These are phyloP conservation scores for Pterocarpus macrocarpus DNA, from an alignment of 306 rosid species.

Conservation along the genomic window DNA sequence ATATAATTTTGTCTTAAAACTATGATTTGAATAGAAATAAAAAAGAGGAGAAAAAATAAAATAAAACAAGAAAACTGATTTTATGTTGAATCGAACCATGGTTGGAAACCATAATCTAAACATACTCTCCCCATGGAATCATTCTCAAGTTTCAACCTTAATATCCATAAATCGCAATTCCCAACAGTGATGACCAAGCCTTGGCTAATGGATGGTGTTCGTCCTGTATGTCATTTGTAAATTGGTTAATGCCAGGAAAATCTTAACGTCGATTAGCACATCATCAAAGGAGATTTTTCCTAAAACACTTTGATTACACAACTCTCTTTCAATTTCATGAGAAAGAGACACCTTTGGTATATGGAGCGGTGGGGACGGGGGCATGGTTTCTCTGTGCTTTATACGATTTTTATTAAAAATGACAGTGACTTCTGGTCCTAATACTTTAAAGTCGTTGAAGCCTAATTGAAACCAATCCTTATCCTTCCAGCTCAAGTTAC, in stretches of 20 bases:
- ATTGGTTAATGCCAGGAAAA: neutral
- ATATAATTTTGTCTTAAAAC: no score
- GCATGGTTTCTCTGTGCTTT: neutral
- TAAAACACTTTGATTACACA: neutral
- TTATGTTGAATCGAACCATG: no score
- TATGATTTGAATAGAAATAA: no score
- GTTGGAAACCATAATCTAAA: no score
- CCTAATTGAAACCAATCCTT: neutral
- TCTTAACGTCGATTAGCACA: neutral
- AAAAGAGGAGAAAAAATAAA: no score
- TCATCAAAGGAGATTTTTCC: no score
- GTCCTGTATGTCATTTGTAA: neutral
- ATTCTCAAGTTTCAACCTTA: no score
- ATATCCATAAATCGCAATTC: no score
- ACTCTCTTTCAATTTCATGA: neutral
- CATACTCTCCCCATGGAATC: no score
- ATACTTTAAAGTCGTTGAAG: neutral
- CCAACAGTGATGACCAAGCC: neutral
- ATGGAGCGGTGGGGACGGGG: neutral
- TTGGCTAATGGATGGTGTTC: neutral
- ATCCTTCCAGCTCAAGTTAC: conserved; percentile 8
- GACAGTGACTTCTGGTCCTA: conserved; percentile 32
- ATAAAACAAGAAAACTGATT: no score
- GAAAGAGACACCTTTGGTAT: neutral
- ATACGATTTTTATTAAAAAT: neutral